Conservation (phyloP, 352 stramenopile genomes). For the Pythium apleroticum region DNA sequence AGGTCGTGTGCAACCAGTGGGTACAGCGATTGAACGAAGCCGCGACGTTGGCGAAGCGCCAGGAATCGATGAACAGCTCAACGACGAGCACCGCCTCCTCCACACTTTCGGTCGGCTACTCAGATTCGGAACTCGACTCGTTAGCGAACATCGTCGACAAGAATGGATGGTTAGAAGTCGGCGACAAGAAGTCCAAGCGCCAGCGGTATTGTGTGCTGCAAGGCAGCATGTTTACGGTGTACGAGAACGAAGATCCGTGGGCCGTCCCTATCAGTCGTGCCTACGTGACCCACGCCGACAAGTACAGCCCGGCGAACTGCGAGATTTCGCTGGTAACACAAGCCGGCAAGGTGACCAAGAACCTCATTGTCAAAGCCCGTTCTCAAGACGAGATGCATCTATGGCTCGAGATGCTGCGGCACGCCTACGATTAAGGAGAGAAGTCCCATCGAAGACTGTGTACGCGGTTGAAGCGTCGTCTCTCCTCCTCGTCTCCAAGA, state of each 20-base stretch:
- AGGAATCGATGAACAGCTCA: slow-evolving; percentile 73
- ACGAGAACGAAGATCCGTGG: slow-evolving; percentile 82
- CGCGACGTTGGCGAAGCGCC: slow-evolving; percentile 63
- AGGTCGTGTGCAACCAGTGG: slow-evolving; percentile 71
- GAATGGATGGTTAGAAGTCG: slow-evolving; percentile 75
- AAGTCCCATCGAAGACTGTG: slow-evolving; percentile 15
- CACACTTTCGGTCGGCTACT: slow-evolving; percentile 60
- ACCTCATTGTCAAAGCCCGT: slow-evolving; percentile 58
- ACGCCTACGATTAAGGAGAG: slow-evolving; percentile 46
- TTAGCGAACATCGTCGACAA: slow-evolving; percentile 78
- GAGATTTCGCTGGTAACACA: slow-evolving; percentile 67
- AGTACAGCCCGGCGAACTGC: slow-evolving; percentile 55
- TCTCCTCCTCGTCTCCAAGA: neutral
- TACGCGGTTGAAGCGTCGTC: slow-evolving; percentile 4
- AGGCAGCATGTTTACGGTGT: slow-evolving; percentile 81
- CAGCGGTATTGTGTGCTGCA: slow-evolving; percentile 76
- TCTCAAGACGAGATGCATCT: slow-evolving; percentile 77
- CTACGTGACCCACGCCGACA: slow-evolving; percentile 71
- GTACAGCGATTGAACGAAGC: slow-evolving; percentile 72
- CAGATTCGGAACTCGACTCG: slow-evolving; percentile 69
- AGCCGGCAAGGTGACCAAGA: slow-evolving; percentile 72
- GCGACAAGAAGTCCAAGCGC: slow-evolving; percentile 75
- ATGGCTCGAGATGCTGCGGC: slow-evolving; percentile 65
- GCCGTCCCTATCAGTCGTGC: slow-evolving; percentile 71
- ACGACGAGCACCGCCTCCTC: slow-evolving; percentile 74